Conservation (phyloP, 73 alveolate genomes). For the Stentor roeselii region DNA sequence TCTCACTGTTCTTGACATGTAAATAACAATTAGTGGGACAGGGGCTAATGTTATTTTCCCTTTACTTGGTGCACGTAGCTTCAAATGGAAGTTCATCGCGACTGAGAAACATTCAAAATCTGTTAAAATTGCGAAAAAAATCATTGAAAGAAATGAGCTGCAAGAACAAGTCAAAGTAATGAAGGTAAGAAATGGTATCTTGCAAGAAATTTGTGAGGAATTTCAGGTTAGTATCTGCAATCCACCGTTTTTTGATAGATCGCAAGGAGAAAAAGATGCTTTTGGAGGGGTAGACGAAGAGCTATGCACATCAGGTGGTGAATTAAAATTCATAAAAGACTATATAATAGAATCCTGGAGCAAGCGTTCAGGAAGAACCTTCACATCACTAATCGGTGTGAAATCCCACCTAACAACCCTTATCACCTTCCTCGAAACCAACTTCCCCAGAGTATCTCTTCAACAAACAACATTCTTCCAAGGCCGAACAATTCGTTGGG, state of each 20-base stretch:
- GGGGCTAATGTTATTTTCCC: conserved; percentile 40
- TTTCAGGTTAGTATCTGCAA: conserved; percentile 21
- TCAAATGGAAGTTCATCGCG: conserved; percentile 28
- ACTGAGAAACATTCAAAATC: conserved; percentile 26
- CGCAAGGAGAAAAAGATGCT: background rate
- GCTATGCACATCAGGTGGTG: conserved; percentile 5
- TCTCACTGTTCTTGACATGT: background rate
- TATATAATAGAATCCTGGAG: conserved; percentile 18
- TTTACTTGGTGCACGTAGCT: conserved; percentile 11
- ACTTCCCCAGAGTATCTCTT: background rate
- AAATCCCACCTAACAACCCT: background rate
- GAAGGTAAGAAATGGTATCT: background rate
- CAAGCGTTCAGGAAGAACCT: background rate
- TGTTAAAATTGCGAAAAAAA: conserved; percentile 27
- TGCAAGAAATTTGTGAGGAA: background rate
- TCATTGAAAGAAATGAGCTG: background rate
- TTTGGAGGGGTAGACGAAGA: background rate
- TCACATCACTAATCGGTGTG: conserved; percentile 6
- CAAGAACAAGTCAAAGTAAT: background rate
- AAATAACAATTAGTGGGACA: background rate
- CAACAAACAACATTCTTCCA: background rate
- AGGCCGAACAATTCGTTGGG: conserved; percentile 1
- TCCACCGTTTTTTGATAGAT: conserved; percentile 26
- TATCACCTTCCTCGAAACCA: background rate
- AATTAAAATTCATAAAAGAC: background rate